phyloP scores from a whole-genome alignment of 2,329 filamentous ascomycete species.

The Xylariomycetidae sp. region DNA sequence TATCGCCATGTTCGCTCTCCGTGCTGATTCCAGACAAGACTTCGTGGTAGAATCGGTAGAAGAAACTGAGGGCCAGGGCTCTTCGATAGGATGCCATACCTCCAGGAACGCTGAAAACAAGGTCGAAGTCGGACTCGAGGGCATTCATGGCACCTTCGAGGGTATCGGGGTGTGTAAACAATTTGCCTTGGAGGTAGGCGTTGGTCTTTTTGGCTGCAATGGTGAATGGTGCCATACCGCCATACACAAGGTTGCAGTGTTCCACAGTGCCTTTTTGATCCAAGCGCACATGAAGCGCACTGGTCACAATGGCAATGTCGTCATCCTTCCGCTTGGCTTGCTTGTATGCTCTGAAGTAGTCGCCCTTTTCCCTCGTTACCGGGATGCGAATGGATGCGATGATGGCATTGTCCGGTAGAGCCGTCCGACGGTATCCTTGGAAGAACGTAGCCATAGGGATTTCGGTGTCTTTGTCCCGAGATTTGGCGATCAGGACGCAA shows the following conservation, averaged over 20 bases:
- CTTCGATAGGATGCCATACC: slow-evolving; percentile 97
- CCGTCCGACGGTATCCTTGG: slow-evolving; percentile 81
- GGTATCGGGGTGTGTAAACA: slow-evolving; percentile 72
- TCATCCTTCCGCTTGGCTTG: slow-evolving; percentile 97
- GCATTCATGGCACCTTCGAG: slow-evolving; percentile 86
- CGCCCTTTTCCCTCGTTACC: slow-evolving; percentile 64
- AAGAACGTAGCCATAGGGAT: slow-evolving; percentile 94
- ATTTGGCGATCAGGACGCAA: slow-evolving; percentile 74
- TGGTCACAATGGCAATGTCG: slow-evolving; percentile 95
- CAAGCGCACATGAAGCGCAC: slow-evolving; percentile 70
- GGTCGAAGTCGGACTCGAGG: slow-evolving; percentile 82
- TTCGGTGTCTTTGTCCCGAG: slow-evolving; percentile 63
- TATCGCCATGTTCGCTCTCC: slow-evolving; percentile 48
- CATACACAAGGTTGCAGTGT: slow-evolving; percentile 77
- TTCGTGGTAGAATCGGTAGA: slow-evolving; percentile 96
- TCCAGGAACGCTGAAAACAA: slow-evolving; percentile 85
- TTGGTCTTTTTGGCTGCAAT: slow-evolving; percentile 77
- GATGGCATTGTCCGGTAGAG: slow-evolving; percentile 72
- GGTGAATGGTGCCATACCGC: slow-evolving; percentile 90
- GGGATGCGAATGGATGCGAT: slow-evolving; percentile 87
- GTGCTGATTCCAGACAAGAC: slow-evolving; percentile 58
- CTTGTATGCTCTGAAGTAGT: slow-evolving; percentile 88
- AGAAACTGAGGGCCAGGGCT: slow-evolving; percentile 85
- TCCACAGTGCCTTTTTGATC: slow-evolving; percentile 64
- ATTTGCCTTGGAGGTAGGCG: slow-evolving; percentile 68